A percentile compares a stretch with the other conserved stretches of the same genome.
These are phyloP conservation scores for Berberis thunbergii DNA, from an alignment of 164 flowering plant species.

Conservation along the genomic window DNA sequence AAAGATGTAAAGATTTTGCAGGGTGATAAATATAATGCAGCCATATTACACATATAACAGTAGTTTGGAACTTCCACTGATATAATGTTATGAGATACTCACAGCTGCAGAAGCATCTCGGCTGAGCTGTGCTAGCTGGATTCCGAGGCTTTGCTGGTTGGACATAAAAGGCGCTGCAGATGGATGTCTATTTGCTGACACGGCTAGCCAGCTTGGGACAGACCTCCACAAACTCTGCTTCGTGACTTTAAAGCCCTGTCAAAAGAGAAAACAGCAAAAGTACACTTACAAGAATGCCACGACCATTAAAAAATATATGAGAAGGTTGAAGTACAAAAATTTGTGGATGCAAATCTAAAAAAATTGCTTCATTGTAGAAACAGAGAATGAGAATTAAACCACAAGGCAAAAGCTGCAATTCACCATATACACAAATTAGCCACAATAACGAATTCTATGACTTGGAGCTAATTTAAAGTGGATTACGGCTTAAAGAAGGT, in stretches of 20 bases:
- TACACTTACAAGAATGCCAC: neutral
- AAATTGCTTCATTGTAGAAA: neutral
- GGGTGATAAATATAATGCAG: neutral
- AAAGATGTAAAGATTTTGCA: neutral
- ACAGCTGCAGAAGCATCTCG: conserved; percentile 99
- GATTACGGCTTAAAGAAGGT: too few species aligned
- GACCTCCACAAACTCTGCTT: conserved; percentile 76
- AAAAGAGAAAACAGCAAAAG: neutral
- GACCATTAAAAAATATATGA: neutral
- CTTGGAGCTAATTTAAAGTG: too few species aligned
- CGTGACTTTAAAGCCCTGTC: conserved; percentile 79
- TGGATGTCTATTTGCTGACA: conserved; percentile 61
- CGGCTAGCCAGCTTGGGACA: conserved; percentile 66
- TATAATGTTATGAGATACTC: conserved; percentile 17
- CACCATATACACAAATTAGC: too few species aligned
- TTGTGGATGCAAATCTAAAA: neutral
- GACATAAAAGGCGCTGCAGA: conserved; percentile 67
- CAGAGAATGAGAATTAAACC: neutral
- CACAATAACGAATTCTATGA: too few species aligned
- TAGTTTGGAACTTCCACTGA: neutral
- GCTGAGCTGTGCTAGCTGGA: conserved; percentile 94
- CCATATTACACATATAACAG: neutral
- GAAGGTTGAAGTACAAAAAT: neutral
- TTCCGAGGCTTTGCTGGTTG: conserved; percentile 78
- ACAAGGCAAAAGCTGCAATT: neutral